Conservation (phyloP, 768 basidiomycete species). For the Chalciporus pseudorubinellus region DNA sequence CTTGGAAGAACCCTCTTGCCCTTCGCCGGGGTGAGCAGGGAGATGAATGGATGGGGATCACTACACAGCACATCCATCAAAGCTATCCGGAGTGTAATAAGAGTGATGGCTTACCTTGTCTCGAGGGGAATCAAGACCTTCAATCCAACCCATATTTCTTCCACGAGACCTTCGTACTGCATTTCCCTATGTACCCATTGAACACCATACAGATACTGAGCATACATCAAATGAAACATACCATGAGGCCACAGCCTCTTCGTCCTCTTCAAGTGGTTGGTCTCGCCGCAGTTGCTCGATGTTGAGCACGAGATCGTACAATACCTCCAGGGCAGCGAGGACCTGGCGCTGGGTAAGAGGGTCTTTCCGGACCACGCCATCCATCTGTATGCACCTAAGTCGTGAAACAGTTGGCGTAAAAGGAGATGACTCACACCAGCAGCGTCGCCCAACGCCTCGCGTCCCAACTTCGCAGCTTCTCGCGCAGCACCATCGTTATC, state of each 20-base stretch:
- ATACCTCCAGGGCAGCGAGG: conserved; percentile 72
- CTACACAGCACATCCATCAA: conserved; percentile 38
- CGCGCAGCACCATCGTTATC: conserved; percentile 58
- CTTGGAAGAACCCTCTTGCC: conserved; percentile 92
- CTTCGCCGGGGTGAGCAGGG: conserved; percentile 82
- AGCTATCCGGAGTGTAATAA: not conserved
- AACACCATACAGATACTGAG: not conserved
- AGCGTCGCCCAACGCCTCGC: conserved; percentile 64
- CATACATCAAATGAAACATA: conserved; percentile 24
- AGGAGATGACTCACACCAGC: conserved; percentile 42
- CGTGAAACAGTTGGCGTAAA: not conserved
- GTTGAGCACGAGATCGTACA: conserved; percentile 82
- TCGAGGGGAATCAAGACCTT: conserved; percentile 90
- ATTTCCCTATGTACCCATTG: conserved; percentile 44
- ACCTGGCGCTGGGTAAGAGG: conserved; percentile 79
- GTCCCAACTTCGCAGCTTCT: conserved; percentile 74
- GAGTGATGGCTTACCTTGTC: conserved; percentile 60
- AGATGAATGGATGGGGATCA: conserved; percentile 95
- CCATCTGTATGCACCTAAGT: conserved; percentile 41
- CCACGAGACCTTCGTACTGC: conserved; percentile 56
- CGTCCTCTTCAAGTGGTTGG: conserved; percentile 60
- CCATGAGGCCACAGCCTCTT: conserved; percentile 44
- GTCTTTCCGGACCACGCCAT: conserved; percentile 60
- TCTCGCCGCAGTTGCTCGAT: conserved; percentile 84
- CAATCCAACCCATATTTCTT: conserved; percentile 76